These are phyloP conservation scores for Letharia columbiana DNA, from an alignment of 495 filamentous ascomycete species.

Conservation along the genomic window DNA sequence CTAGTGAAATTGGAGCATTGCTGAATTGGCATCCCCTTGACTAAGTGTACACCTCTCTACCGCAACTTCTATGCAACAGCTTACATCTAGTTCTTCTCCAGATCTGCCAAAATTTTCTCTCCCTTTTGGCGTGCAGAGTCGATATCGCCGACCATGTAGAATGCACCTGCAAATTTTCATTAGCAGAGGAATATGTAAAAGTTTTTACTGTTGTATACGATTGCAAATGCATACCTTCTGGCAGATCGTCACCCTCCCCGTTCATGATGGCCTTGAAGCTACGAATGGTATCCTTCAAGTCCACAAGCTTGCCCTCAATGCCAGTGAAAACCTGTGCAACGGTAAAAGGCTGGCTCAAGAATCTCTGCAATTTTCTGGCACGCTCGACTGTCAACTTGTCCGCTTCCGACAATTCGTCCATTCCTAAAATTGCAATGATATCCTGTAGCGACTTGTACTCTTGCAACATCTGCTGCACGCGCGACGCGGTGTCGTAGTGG, in stretches of 20 bases:
- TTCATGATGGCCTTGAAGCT: conserved; percentile 96
- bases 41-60: conserved; percentile 14
- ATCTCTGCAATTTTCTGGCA: conserved; percentile 98
- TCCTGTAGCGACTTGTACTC: conserved; percentile 99
- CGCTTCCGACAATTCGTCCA: conserved; percentile 97
- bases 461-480: conserved; percentile 97
- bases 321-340: conserved; percentile 98
- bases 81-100: conserved; percentile 48
- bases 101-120: conserved; percentile 97
- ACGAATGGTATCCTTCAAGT: conserved; percentile 94
- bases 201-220: neutral
- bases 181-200: conserved; percentile 13
- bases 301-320: conserved; percentile 95
- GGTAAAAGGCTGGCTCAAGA: conserved; percentile 98
- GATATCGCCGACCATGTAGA: conserved; percentile 98
- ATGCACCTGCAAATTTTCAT: conserved; percentile 47
- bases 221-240: conserved; percentile 53
- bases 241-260: conserved; percentile 91
- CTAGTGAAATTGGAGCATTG: conserved; percentile 3
- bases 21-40: conserved; percentile 3
- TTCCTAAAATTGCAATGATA: conserved; percentile 99
- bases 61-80: conserved; percentile 1
- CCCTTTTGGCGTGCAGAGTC: conserved; percentile 91
- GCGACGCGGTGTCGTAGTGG: conserved; percentile 90
- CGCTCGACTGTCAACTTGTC: conserved; percentile 99